Evolutionary conservation across 805 yeast species (phyloP), one percentile per base, ranked within the genome.

Genomic region (Cyberlindnera subsufficiens): DNA sequence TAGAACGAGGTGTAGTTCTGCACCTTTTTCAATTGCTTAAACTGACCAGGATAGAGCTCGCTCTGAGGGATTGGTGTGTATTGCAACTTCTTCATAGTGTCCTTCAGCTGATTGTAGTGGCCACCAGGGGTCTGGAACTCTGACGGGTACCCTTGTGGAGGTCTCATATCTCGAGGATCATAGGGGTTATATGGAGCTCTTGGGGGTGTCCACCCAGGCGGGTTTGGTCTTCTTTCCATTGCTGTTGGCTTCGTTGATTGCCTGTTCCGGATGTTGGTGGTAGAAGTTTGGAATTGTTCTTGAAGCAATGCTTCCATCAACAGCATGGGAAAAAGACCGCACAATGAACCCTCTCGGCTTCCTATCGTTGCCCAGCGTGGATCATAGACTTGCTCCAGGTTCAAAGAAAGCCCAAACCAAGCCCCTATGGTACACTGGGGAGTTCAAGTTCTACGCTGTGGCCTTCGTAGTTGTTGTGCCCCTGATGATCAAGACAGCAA

Each of bases 131-230:
- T 64, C 44, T 75, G 70, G 65, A 72, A 87, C 59, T 86, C 96
- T 20, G 89, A 80, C 1, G 96, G 96, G 50, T 87, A 86, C 3
- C 96, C 95, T 56, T 80, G 80, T 0, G 95, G 75, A 0, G 96
- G 95, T 37, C 96, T 69, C 33, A 67, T 58, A 56, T 86, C 96
- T 1, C 75, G 64, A 0, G 90, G 84, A 56, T 86, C 96, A 55
- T 80, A 87, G 6, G 95, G 95, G 54, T 86, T 86, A 59, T 85
- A 87, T 0, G 49, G 47, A 10, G 60, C 55, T 9, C 51, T 38
- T 8, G 95, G 95, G 2, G 80, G 86, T 0, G 74, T 73, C 93
- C 93, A 84, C 0, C 88, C 89, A 6, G 75, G 74, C 3, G 93
- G 90, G 53, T 84, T 80, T 3, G 90, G 83, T 43, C 86, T 67